phyloP scores from a whole-genome alignment of 805 yeast species.

The Blastobotrys mokoenaii region DNA sequence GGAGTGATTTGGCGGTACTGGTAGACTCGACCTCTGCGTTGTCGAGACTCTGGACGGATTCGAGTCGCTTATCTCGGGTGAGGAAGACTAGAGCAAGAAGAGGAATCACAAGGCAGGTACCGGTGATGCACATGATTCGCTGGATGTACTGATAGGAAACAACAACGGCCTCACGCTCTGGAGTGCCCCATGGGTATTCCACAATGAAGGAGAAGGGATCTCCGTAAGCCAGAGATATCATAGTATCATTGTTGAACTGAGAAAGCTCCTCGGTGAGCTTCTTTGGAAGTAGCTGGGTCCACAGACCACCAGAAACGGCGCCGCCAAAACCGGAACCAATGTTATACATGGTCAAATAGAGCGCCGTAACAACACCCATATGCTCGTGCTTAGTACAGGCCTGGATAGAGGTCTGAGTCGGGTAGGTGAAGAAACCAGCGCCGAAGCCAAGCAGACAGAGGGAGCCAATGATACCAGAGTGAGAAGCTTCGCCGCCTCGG shows the following conservation, averaged over 20 bases:
- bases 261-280: conserved; percentile 6
- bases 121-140: conserved; percentile 47
- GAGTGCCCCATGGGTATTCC: conserved; percentile 52
- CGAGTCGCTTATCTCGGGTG: conserved; percentile 45
- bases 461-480: conserved; percentile 56
- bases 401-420: conserved; percentile 53
- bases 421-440: conserved; percentile 63
- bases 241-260: conserved; percentile 19
- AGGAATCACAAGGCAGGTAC: conserved; percentile 46
- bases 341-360: conserved; percentile 49
- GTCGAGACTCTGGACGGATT: conserved; percentile 18
- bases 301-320: conserved; percentile 60
- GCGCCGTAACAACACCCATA: conserved; percentile 53
- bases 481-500: conserved; percentile 44
- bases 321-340: conserved; percentile 60
- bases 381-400: conserved; percentile 52
- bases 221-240: conserved; percentile 34
- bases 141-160: conserved; percentile 53
- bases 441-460: conserved; percentile 61
- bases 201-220: conserved; percentile 45
- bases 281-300: conserved; percentile 52
- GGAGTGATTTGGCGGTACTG: too few species aligned
- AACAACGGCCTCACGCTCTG: conserved; percentile 50
- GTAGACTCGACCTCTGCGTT: conserved; percentile 8
- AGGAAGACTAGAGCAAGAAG: conserved; percentile 40